Base-by-base conservation (phyloP, 2,329 filamentous ascomycete species). In the Basipetospora chlamydospora region DNA sequence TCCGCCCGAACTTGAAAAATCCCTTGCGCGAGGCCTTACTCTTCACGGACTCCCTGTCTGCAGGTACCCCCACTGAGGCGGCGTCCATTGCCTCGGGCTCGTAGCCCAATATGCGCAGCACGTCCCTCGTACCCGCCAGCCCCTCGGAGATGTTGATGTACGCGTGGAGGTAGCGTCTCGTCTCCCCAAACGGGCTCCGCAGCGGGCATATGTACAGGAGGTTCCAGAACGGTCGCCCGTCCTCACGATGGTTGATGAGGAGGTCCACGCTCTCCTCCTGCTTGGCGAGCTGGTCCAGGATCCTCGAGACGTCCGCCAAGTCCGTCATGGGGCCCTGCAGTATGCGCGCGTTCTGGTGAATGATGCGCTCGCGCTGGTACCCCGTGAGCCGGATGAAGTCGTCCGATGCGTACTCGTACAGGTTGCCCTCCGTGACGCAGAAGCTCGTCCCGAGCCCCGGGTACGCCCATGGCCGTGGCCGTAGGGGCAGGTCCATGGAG, bases 401-500 rank as follows among this genome's bases (percentile, higher is more conserved):
- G 39, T 70, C 65, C 0, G 66, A 68, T 3, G 60, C 61, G 39
- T 52, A 65, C 34, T 70, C 65, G 0, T 59, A 55, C 29, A 57
- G 55, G 4, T 52, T 46, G 0, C 67, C 66, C 44, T 75, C 65
- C 1, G 66, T 72, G 12, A 77, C 47, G 39, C 69, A 71, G 43
- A 77, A 76, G 16, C 70, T 69, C 33, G 70, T 61, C 7, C 69
- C 71, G 0, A 77, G 57, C 0, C 73, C 73, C 3, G 64, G 63
- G 37, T 66, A 75, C 35, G 56, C 46, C n/a, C n/a, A n/a, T n/a
- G n/a, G n/a, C n/a, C n/a, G n/a, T n/a, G n/a, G n/a, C n/a, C n/a
- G n/a, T n/a, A 52, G 50, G n/a, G 49, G 50, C 1, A 44, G 42
- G 2, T 50, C 52, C 5, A 56, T 49, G 2, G 62, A 56, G 3